Evolutionary conservation across 192 early-diverging fungal species (phyloP).

Genomic region (Coemansia sp.): DNA sequence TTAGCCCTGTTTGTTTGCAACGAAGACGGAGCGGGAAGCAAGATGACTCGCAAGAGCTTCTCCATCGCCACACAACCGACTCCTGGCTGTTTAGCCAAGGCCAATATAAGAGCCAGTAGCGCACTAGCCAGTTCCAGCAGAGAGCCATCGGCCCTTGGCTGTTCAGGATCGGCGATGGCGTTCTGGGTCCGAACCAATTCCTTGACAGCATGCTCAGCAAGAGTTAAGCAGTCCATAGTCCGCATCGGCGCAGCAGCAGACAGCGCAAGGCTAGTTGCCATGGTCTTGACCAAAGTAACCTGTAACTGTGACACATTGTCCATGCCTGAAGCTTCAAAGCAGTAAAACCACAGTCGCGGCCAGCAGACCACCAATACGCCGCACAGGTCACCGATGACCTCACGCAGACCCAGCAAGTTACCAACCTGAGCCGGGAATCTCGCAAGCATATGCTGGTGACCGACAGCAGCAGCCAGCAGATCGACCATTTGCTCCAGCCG

Average conservation of each 20-base stretch:
- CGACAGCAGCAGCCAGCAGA: constrained; percentile 16
- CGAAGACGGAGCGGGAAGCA: background rate
- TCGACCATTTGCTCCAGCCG: constrained; percentile 21
- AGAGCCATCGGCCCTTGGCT: background rate
- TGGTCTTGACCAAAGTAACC: constrained; percentile 8
- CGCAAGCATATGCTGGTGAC: background rate
- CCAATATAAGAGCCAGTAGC: constrained; percentile 15
- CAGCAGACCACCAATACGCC: constrained; percentile 21
- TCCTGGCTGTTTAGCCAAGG: constrained; percentile 5
- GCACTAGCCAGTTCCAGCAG: constrained; percentile 21
- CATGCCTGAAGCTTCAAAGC: constrained; percentile 6
- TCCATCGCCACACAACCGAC: constrained; percentile 30
- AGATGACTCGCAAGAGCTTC: constrained; percentile 10
- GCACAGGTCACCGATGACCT: constrained; percentile 23
- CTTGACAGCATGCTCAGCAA: constrained; percentile 25
- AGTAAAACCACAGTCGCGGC: constrained; percentile 32
- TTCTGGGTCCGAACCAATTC: constrained; percentile 31
- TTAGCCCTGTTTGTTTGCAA: background rate
- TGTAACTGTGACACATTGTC: constrained; percentile 12
- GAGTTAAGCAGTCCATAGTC: constrained; percentile 10
- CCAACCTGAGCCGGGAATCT: background rate
- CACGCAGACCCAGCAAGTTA: background rate
- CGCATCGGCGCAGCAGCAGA: background rate
- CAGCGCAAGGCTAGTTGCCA: constrained; percentile 1
- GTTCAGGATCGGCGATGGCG: background rate